phyloP scores from a whole-genome alignment of 352 stramenopile genomes.

The Pythium guiyangense region DNA sequence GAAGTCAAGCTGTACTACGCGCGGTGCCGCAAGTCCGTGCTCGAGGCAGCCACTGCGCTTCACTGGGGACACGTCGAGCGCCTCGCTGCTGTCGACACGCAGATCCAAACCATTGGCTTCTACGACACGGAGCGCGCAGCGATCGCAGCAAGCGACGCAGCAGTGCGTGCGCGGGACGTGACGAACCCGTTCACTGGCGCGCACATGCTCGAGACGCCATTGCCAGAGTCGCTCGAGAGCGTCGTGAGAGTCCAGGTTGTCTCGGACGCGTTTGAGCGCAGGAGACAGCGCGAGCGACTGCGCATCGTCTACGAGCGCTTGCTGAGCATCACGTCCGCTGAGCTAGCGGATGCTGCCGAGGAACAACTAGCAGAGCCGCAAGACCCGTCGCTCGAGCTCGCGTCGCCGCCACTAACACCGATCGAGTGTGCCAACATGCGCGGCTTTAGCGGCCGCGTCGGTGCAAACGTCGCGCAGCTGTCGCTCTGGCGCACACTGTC shows the following conservation, averaged over 20 bases:
- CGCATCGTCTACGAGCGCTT: constrained; percentile 37
- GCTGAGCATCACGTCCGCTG: constrained; percentile 3
- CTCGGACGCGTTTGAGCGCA: constrained; percentile 43
- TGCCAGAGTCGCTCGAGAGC: constrained; percentile 24
- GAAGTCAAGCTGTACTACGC: constrained; percentile 53
- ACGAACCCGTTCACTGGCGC: constrained; percentile 39
- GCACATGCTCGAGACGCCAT: constrained; percentile 17
- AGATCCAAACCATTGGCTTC: constrained; percentile 39
- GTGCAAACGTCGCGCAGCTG: constrained; percentile 27
- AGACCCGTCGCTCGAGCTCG: background rate
- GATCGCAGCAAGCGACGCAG: constrained; percentile 29
- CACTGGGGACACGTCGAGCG: constrained; percentile 33
- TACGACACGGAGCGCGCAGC: constrained; percentile 59
- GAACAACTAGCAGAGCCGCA: background rate
- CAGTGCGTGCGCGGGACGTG: constrained; percentile 26
- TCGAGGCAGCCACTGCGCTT: constrained; percentile 9
- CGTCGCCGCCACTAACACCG: background rate
- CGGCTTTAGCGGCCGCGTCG: constrained; percentile 30
- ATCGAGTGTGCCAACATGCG: constrained; percentile 10
- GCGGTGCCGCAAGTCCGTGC: constrained; percentile 36
- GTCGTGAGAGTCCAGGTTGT: constrained; percentile 51
- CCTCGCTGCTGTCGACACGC: constrained; percentile 37
- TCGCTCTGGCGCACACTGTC: constrained; percentile 36
- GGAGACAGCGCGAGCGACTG: constrained; percentile 40
- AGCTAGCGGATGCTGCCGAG: background rate